Base-by-base conservation (phyloP, 2,329 filamentous ascomycete species). In the Ophiobolus disseminans region DNA sequence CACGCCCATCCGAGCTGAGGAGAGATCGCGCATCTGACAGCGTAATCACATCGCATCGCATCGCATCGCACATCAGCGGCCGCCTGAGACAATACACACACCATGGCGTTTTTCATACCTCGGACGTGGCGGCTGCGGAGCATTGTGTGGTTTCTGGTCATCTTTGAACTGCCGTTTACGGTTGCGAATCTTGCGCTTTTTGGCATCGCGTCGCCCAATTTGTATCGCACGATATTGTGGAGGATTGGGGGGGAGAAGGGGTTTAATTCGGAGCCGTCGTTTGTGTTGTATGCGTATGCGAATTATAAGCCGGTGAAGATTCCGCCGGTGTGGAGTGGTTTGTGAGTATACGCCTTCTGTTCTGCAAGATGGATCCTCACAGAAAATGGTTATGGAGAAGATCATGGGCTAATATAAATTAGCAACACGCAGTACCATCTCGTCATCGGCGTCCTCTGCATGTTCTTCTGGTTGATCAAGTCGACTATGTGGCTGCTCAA, bases 341-440 rank as follows among this genome's bases (percentile, higher is more conserved):
- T 82, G 89, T 92, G 72, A 76, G 88, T 82, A 26, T 17, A 38
- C n/a, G 13, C 32, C 40, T 22, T 6, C 11, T 16, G 19, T 17
- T 19, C 10, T 14, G n/a, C n/a, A 10, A 7, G 7, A n/a, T 32
- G 13, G 16, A 14, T n/a, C n/a, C n/a, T n/a, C n/a, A n/a, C n/a
- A n/a, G n/a, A n/a, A n/a, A n/a, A n/a, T n/a, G n/a, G n/a, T n/a
- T n/a, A n/a, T n/a, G n/a, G n/a, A n/a, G n/a, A n/a, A n/a, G n/a
- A n/a, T n/a, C n/a, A n/a, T n/a, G n/a, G 14, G 7, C 10, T 22
- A 34, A 35, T 21, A 11, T 32, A 31, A n/a, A 6, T 43, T 2
- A 92, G 89, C 46, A 78, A 90, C 54, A 91, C 89, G 38, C 79
- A 87, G 60, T 90, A 83, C 75, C 91, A 92, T 65, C 84, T 91